Conservation (phyloP, 345 rosid genomes). For the Viola odorata region DNA sequence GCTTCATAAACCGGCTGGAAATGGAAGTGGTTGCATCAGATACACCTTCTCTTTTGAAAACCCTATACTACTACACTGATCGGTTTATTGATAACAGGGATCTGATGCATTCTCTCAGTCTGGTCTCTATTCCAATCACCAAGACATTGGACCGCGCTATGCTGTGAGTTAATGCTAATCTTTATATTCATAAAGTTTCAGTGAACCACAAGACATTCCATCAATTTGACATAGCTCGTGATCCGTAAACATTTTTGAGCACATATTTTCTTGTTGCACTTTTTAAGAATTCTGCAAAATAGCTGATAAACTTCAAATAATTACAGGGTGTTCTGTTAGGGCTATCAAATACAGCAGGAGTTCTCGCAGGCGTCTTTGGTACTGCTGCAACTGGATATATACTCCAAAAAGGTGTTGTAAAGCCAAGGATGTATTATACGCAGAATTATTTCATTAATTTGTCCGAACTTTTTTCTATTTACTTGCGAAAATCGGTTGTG, state of each 20-base stretch:
- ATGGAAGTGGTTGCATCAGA: not conserved
- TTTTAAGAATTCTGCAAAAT: not conserved
- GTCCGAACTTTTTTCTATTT: not conserved
- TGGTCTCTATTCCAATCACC: constrained; percentile 96
- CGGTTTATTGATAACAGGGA: constrained; percentile 46
- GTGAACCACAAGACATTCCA: not conserved
- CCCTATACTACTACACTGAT: constrained; percentile 7
- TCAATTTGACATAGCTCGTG: not conserved
- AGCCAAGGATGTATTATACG: not conserved
- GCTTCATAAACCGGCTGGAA: too few species aligned
- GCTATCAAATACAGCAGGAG: constrained; percentile 90
- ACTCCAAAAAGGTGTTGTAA: constrained; percentile 62
- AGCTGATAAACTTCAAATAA: constrained; percentile 8
- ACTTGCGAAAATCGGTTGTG: not conserved
- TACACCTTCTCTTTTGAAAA: not conserved
- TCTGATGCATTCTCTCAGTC: constrained; percentile 96
- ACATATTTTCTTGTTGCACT: not conserved
- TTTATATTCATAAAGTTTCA: not conserved
- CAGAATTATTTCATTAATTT: not conserved
- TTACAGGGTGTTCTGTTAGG: constrained; percentile 87
- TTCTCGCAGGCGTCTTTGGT: constrained; percentile 93
- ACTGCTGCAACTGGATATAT: constrained; percentile 96
- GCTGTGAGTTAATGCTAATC: constrained; percentile 48
- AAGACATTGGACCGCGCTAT: constrained; percentile 94
- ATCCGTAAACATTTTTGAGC: not conserved